These are phyloP conservation scores for Herpetospermum pedunculosum DNA, from an alignment of 306 rosid genomes.

Conservation along the genomic window DNA sequence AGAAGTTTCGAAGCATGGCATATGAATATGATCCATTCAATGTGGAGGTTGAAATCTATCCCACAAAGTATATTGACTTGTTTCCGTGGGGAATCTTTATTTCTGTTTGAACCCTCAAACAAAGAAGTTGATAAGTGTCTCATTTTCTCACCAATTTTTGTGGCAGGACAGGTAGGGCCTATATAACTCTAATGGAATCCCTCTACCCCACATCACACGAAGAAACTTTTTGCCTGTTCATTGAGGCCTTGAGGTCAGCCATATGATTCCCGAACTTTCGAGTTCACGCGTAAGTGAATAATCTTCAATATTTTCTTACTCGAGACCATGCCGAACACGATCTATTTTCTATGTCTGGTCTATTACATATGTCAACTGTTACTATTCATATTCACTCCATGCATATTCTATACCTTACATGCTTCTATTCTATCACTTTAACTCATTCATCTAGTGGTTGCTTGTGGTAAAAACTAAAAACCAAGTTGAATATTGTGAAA, in stretches of 20 bases:
- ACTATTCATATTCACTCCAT: not conserved
- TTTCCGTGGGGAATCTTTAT: conserved; percentile 24
- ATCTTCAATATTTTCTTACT: not conserved
- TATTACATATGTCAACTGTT: not conserved
- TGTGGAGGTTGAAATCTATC: conserved; percentile 16
- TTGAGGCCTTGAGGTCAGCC: conserved; percentile 7
- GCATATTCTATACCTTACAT: too few relatives aligned
- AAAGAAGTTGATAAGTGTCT: conserved; percentile 17
- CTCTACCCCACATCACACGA: not conserved
- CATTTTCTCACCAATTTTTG: conserved; percentile 11
- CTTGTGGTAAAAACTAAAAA: too few relatives aligned
- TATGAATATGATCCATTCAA: conserved; percentile 7
- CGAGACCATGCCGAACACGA: not conserved
- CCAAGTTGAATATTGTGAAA: not conserved
- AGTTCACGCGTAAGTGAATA: not conserved
- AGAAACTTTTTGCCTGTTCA: not conserved
- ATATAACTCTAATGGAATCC: not conserved
- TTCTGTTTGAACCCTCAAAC: conserved; percentile 21
- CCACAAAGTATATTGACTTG: not conserved
- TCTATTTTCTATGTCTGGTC: not conserved
- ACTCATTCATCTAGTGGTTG: too few relatives aligned
- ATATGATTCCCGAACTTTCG: not conserved
- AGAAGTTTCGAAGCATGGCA: not conserved
- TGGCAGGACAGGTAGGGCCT: conserved; percentile 16
- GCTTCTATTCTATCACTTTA: too few relatives aligned